Conservation (phyloP, 2,329 filamentous ascomycete species). For the Tetracladium maxilliforme region DNA sequence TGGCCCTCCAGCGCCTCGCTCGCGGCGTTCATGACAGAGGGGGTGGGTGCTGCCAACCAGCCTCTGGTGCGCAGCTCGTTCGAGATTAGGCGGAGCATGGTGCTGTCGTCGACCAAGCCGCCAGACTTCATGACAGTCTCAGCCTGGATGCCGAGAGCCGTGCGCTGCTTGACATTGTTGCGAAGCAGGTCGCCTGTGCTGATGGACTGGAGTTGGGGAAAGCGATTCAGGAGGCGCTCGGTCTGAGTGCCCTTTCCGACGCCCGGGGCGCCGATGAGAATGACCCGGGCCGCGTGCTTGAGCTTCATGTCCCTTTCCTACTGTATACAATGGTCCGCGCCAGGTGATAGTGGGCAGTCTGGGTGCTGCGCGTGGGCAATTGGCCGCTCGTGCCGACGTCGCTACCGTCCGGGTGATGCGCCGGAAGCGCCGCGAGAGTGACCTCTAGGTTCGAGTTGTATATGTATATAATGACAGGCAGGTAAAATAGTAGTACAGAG, state of each 20-base stretch:
- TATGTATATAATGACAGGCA: too few relatives aligned
- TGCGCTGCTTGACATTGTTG: constrained; percentile 81
- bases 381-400: too few relatives aligned
- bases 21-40: constrained; percentile 10
- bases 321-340: constrained; percentile 2
- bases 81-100: constrained; percentile 86
- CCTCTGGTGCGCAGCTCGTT: constrained; percentile 75
- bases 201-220: constrained; percentile 79
- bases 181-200: constrained; percentile 88
- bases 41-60: constrained; percentile 48
- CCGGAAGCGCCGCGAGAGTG: too few relatives aligned
- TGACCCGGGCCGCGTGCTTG: constrained; percentile 73
- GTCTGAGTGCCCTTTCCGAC: constrained; percentile 96
- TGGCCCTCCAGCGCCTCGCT: constrained; percentile 2
- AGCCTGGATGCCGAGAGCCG: constrained; percentile 79
- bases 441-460: too few relatives aligned
- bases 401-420: too few relatives aligned
- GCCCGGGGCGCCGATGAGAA: constrained; percentile 89
- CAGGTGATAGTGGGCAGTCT: constrained; percentile 8
- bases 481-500: too few relatives aligned
- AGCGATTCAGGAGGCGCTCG: constrained; percentile 72
- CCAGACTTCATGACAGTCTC: constrained; percentile 79
- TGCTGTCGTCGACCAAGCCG: constrained; percentile 76
- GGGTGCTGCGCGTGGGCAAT: too few relatives aligned
- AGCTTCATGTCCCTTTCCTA: constrained; percentile 39